Percentiles rank a stretch among this genome's conserved stretches.
phyloP scores from a whole-genome alignment of 2,329 filamentous ascomycete genomes.

The Ceratocystis huliohia region DNA sequence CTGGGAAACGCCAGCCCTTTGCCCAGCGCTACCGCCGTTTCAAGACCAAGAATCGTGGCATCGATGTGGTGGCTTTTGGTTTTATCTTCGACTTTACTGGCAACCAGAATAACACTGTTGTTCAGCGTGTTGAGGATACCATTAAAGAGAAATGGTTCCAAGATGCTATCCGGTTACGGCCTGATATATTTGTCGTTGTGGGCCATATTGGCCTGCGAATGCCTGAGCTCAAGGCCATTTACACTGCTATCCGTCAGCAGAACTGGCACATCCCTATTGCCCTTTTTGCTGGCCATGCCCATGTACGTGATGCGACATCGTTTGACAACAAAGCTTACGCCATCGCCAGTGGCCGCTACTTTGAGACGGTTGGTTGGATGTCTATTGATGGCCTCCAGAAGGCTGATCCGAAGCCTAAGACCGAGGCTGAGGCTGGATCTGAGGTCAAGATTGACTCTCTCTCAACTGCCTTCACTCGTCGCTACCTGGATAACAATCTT shows the following conservation, averaged over 20 bases:
- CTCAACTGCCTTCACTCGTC: slow-evolving; percentile 52
- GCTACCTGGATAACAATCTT: slow-evolving; percentile 91
- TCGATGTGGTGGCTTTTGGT: slow-evolving; percentile 76
- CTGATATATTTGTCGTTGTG: slow-evolving; percentile 75
- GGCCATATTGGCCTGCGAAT: slow-evolving; percentile 78
- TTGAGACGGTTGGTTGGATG: slow-evolving; percentile 92
- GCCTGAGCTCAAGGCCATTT: slow-evolving; percentile 64
- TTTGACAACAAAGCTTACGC: slow-evolving; percentile 70
- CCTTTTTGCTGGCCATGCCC: slow-evolving; percentile 82
- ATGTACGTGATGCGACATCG: slow-evolving; percentile 70
- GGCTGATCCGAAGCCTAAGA: slow-evolving; percentile 23
- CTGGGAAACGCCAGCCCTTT: slow-evolving; percentile 59
- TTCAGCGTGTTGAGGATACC: slow-evolving; percentile 66
- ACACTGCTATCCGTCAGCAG: slow-evolving; percentile 60
- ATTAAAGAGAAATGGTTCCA: slow-evolving; percentile 83
- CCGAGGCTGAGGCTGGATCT: neutral
- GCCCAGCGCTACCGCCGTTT: slow-evolving; percentile 79
- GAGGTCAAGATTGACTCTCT: slow-evolving; percentile 26
- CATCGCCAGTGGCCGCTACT: slow-evolving; percentile 77
- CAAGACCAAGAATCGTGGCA: slow-evolving; percentile 75
- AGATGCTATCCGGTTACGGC: slow-evolving; percentile 66
- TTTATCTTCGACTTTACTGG: slow-evolving; percentile 90
- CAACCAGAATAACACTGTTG: slow-evolving; percentile 81
- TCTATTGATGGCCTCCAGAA: slow-evolving; percentile 56
- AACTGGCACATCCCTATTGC: slow-evolving; percentile 77